Conservation (phyloP, 208 protist genomes). For the Trypanosoma lewisi region DNA sequence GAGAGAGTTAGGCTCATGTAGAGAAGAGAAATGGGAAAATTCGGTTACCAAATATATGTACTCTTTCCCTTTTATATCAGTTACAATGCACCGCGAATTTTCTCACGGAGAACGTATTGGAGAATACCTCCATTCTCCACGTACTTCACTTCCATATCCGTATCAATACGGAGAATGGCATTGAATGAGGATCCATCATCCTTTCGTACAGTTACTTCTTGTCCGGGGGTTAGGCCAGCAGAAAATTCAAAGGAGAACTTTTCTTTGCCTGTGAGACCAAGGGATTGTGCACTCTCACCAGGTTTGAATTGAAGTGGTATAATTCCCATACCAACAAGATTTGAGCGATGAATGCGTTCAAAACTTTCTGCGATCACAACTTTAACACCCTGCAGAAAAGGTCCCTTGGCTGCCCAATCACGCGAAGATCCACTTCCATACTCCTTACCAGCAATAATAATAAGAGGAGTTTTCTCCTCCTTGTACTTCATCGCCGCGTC, state of each 20-base stretch:
- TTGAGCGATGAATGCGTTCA: slow-evolving; percentile 95
- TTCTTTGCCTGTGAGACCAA: slow-evolving; percentile 94
- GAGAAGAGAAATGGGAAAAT: too few relatives aligned
- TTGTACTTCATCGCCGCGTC: slow-evolving; percentile 94
- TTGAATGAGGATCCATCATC: slow-evolving; percentile 87
- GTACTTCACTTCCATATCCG: slow-evolving; percentile 93
- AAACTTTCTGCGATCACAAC: slow-evolving; percentile 93
- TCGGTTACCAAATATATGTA: too few relatives aligned
- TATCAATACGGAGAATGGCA: slow-evolving; percentile 92
- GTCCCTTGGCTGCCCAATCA: slow-evolving; percentile 97
- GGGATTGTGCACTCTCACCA: slow-evolving; percentile 76
- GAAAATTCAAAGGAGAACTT: slow-evolving; percentile 88
- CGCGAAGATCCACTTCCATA: slow-evolving; percentile 95
- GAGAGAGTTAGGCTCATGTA: too few relatives aligned
- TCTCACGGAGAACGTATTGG: slow-evolving; percentile 90
- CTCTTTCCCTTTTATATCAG: slow-evolving; percentile 10
- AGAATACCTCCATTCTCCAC: slow-evolving; percentile 93
- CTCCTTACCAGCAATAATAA: slow-evolving; percentile 94
- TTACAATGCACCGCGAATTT: slow-evolving; percentile 34
- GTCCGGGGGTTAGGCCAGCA: slow-evolving; percentile 69
- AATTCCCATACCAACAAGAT: slow-evolving; percentile 96
- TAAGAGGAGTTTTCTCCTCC: slow-evolving; percentile 53
- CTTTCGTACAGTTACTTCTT: slow-evolving; percentile 86
- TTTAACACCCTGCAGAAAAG: slow-evolving; percentile 94
- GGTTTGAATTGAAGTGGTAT: slow-evolving; percentile 94